phyloP scores from a whole-genome alignment of 192 early-diverging fungal genomes.

The Cladochytrium replicatum region DNA sequence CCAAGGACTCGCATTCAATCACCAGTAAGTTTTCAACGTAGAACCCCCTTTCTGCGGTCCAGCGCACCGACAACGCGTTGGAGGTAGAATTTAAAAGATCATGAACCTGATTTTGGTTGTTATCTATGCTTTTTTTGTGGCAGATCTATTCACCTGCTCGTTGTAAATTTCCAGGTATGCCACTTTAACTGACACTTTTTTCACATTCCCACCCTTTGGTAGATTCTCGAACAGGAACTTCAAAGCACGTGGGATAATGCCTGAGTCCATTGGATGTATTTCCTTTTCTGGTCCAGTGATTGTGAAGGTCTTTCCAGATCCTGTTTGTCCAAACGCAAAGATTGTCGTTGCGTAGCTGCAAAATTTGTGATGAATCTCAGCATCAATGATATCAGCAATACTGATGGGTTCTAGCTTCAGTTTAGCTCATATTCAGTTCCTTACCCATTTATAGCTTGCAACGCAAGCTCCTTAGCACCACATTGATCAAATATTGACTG shows the following conservation, averaged over 20 bases:
- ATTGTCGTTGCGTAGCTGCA: constrained; percentile 40
- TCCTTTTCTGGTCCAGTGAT: constrained; percentile 37
- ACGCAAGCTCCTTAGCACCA: constrained; percentile 29
- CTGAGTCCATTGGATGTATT: constrained; percentile 7
- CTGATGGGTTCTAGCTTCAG: not conserved
- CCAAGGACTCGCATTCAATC: constrained; percentile 37
- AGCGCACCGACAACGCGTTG: constrained; percentile 31
- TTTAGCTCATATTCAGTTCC: not conserved
- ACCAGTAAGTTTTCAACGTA: constrained; percentile 45
- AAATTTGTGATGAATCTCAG: not conserved
- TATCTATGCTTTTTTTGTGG: not conserved
- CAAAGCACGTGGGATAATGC: constrained; percentile 37
- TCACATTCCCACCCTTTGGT: not conserved
- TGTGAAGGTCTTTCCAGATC: constrained; percentile 47
- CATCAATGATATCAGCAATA: not conserved
- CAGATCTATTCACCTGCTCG: constrained; percentile 24
- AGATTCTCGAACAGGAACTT: constrained; percentile 27
- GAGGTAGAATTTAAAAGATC: constrained; percentile 34
- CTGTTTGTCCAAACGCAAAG: constrained; percentile 52
- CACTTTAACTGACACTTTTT: constrained; percentile 14
- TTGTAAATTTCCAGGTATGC: constrained; percentile 51
- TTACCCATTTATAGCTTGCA: constrained; percentile 37
- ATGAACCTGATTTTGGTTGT: constrained; percentile 22
- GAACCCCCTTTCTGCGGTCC: constrained; percentile 31
- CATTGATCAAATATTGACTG: constrained; percentile 32